phyloP scores from a whole-genome alignment of 2,329 filamentous ascomycete species.

The Fusarium transvaalense region DNA sequence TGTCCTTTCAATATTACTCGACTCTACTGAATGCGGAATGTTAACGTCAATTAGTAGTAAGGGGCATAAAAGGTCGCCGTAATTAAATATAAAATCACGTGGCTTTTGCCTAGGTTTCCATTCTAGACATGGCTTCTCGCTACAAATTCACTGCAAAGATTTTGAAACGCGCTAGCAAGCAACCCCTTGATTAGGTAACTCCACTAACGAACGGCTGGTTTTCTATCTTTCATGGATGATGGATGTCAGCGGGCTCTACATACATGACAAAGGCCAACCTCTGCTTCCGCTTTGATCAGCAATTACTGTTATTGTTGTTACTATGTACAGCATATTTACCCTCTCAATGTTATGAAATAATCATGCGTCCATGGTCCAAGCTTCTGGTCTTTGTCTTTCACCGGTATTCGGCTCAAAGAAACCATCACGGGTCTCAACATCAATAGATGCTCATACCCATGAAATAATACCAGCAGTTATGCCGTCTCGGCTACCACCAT shows the following conservation, averaged over 20 bases:
- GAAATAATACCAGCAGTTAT: constrained; percentile 1
- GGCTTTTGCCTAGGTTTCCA: constrained; percentile 28
- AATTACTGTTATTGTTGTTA: background rate
- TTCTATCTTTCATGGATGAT: background rate
- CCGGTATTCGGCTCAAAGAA: background rate
- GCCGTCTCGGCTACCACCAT: background rate
- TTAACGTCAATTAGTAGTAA: constrained; percentile 3
- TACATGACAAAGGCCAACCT: background rate
- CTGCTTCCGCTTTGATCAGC: background rate
- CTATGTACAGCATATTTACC: background rate
- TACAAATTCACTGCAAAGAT: background rate
- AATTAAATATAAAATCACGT: constrained; percentile 16
- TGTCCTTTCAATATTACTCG: background rate
- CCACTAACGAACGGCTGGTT: background rate
- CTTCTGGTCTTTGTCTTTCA: background rate
- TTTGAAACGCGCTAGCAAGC: constrained; percentile 36
- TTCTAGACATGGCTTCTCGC: constrained; percentile 2
- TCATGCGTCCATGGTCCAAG: background rate
- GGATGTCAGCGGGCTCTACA: background rate
- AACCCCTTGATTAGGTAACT: constrained; percentile 14
- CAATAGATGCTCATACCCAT: background rate
- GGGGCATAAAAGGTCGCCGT: background rate
- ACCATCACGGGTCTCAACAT: background rate
- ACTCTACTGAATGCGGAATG: background rate
- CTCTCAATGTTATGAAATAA: background rate